phyloP scores from a whole-genome alignment of 2,329 filamentous ascomycete species.

The Calonectria ilicicola region DNA sequence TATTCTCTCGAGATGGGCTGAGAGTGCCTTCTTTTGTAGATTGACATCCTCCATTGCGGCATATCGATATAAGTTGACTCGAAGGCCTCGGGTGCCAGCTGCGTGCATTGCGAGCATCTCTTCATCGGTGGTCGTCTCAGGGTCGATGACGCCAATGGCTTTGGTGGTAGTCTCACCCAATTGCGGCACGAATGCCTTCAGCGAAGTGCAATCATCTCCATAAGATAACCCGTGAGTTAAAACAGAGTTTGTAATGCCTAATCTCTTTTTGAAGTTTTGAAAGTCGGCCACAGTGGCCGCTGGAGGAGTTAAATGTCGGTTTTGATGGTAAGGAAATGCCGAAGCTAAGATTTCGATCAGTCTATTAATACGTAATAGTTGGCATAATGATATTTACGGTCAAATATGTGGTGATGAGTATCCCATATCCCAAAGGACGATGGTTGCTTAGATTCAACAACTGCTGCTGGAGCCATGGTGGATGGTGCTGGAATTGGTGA shows the following conservation, averaged over 20 bases:
- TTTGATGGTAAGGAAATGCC: conserved; percentile 18
- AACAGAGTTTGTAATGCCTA: conserved; percentile 48
- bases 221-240: conserved; percentile 52
- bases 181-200: conserved; percentile 46
- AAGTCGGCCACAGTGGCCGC: conserved; percentile 23
- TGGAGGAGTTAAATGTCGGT: conserved; percentile 25
- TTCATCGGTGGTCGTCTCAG: conserved; percentile 21
- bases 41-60: conserved; percentile 51
- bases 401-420: conserved; percentile 49
- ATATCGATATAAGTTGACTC: conserved; percentile 52
- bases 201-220: conserved; percentile 49
- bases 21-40: conserved; percentile 46
- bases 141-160: conserved; percentile 29
- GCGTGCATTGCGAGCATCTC: conserved; percentile 20
- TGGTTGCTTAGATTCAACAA: neutral
- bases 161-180: conserved; percentile 40
- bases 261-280: conserved; percentile 24
- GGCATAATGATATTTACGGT: conserved; percentile 37
- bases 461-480: conserved; percentile 19
- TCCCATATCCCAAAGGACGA: conserved; percentile 47
- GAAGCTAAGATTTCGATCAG: conserved; percentile 5
- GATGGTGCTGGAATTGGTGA: neutral
- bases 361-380: neutral
- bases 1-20: conserved; percentile 41
- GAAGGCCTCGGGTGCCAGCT: conserved; percentile 48